These are phyloP conservation scores for Centella asiatica DNA, from an alignment of 129 eudicot species.

Conservation along the genomic window DNA sequence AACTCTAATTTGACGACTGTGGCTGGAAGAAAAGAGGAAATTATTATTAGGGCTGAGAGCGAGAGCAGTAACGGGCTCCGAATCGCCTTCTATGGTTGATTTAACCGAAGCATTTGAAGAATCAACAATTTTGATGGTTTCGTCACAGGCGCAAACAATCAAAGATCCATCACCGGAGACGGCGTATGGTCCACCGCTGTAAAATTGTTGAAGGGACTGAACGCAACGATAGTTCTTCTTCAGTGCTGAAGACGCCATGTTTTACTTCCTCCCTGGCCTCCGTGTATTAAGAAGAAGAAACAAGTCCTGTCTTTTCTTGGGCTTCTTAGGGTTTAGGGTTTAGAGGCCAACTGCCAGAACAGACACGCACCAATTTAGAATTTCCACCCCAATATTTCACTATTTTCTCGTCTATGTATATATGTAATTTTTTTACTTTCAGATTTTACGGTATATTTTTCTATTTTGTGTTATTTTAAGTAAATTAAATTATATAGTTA, in stretches of 20 bases:
- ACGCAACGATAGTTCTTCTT: conserved; percentile 61
- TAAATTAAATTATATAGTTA: no score
- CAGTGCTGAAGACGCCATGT: conserved; percentile 38
- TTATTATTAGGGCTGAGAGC: conserved; percentile 56
- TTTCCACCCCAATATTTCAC: no score
- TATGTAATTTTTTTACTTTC: no score
- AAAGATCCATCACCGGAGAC: conserved; percentile 72
- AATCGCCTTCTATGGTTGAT: conserved; percentile 80
- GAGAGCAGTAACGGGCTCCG: conserved; percentile 65
- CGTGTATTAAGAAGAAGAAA: no score
- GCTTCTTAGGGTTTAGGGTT: not conserved
- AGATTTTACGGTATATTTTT: no score
- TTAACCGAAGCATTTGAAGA: conserved; percentile 67
- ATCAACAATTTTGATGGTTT: conserved; percentile 65
- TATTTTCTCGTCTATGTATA: no score
- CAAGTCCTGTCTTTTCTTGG: not conserved
- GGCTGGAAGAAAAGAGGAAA: conserved; percentile 62
- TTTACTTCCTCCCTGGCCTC: not conserved
- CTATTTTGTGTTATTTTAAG: no score
- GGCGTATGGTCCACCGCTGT: conserved; percentile 75
- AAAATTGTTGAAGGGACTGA: conserved; percentile 68
- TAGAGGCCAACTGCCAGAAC: no score
- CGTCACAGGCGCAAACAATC: conserved; percentile 76
- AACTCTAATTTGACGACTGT: conserved; percentile 77
- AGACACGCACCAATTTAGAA: no score